A percentile compares a stretch with the other conserved stretches of the same genome.
Conservation (phyloP, 2,329 filamentous ascomycete species). For the Xylariaceae sp. region DNA sequence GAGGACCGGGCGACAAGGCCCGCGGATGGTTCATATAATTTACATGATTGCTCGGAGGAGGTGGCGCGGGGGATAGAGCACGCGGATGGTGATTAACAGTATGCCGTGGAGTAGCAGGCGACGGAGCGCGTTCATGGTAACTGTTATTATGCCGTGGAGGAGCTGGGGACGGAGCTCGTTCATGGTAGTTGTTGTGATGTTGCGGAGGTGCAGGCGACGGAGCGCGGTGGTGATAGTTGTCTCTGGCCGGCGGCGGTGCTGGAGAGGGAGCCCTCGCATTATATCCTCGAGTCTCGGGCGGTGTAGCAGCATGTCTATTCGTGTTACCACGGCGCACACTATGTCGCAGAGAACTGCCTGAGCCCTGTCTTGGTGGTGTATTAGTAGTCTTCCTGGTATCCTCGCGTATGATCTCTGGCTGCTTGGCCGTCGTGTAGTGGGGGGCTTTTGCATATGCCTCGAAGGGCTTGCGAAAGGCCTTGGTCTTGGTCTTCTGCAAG, state of each 20-base stretch:
- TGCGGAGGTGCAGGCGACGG: constrained; percentile 1
- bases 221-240: not conserved
- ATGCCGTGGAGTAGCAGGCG: constrained; percentile 1
- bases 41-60: constrained; percentile 12
- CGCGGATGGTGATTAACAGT: constrained; percentile 11
- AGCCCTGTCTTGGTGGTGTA: constrained; percentile 38
- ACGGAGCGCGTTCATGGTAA: constrained; percentile 10
- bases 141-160: not conserved
- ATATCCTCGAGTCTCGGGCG: constrained; percentile 21
- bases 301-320: constrained; percentile 17
- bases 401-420: constrained; percentile 54
- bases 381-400: not conserved
- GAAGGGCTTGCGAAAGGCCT: constrained; percentile 63
- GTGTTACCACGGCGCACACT: constrained; percentile 20
- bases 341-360: constrained; percentile 34
- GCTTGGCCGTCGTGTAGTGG: constrained; percentile 61
- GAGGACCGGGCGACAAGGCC: constrained; percentile 32
- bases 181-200: constrained; percentile 8
- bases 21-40: constrained; percentile 3
- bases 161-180: constrained; percentile 3
- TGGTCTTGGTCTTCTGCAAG: constrained; percentile 56
- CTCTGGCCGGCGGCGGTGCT: not conserved
- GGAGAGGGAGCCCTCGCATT: constrained; percentile 10
- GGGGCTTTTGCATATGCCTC: constrained; percentile 64
- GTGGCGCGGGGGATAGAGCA: constrained; percentile 24